These are phyloP conservation scores for Flaveria linearis DNA, from an alignment of 129 eudicot genomes.

Conservation along the genomic window DNA sequence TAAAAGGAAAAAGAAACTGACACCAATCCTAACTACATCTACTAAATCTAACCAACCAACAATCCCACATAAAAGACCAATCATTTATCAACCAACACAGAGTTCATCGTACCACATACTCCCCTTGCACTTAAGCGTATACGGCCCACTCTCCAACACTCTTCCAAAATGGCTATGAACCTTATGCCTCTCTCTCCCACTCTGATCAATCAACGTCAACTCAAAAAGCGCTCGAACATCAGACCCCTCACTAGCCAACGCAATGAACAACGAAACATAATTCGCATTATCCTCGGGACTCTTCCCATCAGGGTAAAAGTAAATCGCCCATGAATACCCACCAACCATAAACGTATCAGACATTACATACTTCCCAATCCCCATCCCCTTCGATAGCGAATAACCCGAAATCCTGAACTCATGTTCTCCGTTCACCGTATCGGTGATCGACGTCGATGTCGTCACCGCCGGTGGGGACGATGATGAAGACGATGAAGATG, in stretches of 20 bases:
- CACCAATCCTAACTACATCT: slow-evolving; percentile 8
- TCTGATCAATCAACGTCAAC: slow-evolving; percentile 77
- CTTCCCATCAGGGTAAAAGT: slow-evolving; percentile 95
- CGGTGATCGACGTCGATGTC: slow-evolving; percentile 57
- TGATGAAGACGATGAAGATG: slow-evolving; percentile 28
- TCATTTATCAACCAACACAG: not conserved
- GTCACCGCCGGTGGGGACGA: slow-evolving; percentile 36
- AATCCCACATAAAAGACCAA: not conserved
- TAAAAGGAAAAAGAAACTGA: not conserved
- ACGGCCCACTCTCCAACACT: slow-evolving; percentile 89
- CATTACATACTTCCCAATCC: slow-evolving; percentile 70
- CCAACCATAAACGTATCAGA: slow-evolving; percentile 78
- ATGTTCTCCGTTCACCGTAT: slow-evolving; percentile 77
- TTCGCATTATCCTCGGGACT: slow-evolving; percentile 73
- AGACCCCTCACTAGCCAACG: slow-evolving; percentile 76
- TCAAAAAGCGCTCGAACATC: slow-evolving; percentile 95
- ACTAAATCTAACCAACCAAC: slow-evolving; percentile 3
- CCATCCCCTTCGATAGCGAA: slow-evolving; percentile 74
- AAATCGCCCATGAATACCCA: slow-evolving; percentile 86
- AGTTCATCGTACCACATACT: slow-evolving; percentile 73
- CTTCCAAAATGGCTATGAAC: slow-evolving; percentile 91
- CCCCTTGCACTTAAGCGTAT: slow-evolving; percentile 82
- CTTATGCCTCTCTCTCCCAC: slow-evolving; percentile 88
- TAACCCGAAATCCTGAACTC: slow-evolving; percentile 73
- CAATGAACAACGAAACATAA: slow-evolving; percentile 82